Evolutionary conservation across 768 basidiomycete genomes (phyloP).

Genomic region (Jaapia argillacea): DNA sequence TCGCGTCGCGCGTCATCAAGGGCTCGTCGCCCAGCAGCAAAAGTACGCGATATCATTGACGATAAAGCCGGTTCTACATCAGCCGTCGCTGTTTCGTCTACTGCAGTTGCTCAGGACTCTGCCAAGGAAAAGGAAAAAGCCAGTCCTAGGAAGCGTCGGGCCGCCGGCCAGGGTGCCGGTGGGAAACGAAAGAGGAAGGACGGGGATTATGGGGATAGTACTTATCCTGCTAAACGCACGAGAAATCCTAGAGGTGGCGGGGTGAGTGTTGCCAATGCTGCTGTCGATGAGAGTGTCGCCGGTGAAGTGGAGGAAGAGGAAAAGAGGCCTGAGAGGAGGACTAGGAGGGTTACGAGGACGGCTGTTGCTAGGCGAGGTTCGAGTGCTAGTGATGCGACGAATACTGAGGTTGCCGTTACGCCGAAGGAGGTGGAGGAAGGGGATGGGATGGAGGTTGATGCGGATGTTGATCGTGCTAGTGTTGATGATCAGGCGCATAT

Average conservation of each 20-base stretch:
- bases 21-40: constrained; percentile 36
- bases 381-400: not conserved
- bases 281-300: constrained; percentile 14
- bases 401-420: not conserved
- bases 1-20: constrained; percentile 35
- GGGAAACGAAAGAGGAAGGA: constrained; percentile 52
- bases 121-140: constrained; percentile 23
- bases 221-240: constrained; percentile 64
- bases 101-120: constrained; percentile 15
- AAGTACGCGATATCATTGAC: constrained; percentile 37
- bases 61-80: constrained; percentile 16
- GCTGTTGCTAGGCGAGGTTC: not conserved
- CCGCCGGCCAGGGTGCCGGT: constrained; percentile 26
- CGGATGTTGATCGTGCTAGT: not conserved
- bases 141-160: constrained; percentile 42
- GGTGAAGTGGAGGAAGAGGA: constrained; percentile 26
- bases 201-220: constrained; percentile 49
- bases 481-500: not conserved
- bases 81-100: constrained; percentile 8
- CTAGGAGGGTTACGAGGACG: not conserved
- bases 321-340: constrained; percentile 26
- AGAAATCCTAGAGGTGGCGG: constrained; percentile 38
- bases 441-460: not conserved
- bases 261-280: constrained; percentile 13
- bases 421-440: not conserved